Evolutionary conservation across 345 rosid genomes (phyloP), one percentile per base, ranked within the genome.

Genomic region (Erodium maritimum): DNA sequence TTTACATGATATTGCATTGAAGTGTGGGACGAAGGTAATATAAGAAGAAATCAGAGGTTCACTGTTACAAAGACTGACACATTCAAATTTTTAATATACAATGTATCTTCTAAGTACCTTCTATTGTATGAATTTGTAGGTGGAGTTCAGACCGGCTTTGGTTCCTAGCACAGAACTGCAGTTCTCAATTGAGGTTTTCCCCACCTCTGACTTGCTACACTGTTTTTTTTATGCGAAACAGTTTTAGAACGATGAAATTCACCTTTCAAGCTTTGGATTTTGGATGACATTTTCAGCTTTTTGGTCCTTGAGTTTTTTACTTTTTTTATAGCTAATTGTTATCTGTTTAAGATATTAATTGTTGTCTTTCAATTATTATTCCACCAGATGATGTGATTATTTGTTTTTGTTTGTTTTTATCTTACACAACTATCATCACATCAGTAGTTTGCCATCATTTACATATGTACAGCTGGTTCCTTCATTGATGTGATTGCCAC

Each of bases 1-100:
- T 52, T 70, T 94, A 64, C 90, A 77, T 65, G 89, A 75, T 51
- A 90, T 94, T 76, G 97, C 97, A 23, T 68, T 62, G 67, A 87
- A 81, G 72, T 87, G 90, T 72, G 96, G 97, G 71, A 52, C 88
- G 59, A 94, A 86, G 96, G 99, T 90, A 79, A 51, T 21, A 14
- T 19, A 46, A 54, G 46, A 56, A 8, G 16, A 24, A 1, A 29
- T 52, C 42, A 19, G 18, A 51, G 10, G 17, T 51, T 19, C 4
- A 19, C 5, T n/a, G 29, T 4, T 23, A 19, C 46, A 46, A 34
- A 12, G 63, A 63, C 48, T 61, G 52, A 23, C 50, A 50, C 20
- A 8, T 9, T 51, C 50, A 17, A 37, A 51, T 48, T 51, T 52
- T 21, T 17, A 16, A 14, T 42, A 17, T 50, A n/a, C n/a, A n/a